Evolutionary conservation across 2,329 filamentous ascomycete species (phyloP).

Genomic region (Myotisia sp.): DNA sequence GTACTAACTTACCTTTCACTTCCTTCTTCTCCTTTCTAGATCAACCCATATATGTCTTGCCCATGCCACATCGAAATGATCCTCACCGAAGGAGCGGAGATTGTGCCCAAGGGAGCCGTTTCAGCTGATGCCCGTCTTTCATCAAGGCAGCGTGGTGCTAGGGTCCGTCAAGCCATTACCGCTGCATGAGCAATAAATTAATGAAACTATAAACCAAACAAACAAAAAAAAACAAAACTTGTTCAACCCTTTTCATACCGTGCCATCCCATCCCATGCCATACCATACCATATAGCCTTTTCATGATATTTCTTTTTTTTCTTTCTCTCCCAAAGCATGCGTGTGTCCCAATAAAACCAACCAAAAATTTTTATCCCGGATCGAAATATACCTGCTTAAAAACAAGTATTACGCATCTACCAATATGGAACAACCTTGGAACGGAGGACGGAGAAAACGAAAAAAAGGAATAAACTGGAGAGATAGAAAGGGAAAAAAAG

Average conservation of each 20-base stretch:
- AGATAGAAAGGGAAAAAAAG: no score
- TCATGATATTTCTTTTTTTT: neutral
- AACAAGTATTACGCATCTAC: no score
- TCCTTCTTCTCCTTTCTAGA: no score
- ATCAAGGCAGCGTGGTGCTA: slow-evolving; percentile 78
- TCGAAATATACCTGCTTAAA: no score
- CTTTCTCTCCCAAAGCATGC: no score
- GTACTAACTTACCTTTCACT: slow-evolving; percentile 2
- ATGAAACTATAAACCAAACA: neutral
- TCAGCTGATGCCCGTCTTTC: slow-evolving; percentile 59
- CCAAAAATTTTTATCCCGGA: no score
- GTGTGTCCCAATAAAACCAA: no score
- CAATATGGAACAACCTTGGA: no score
- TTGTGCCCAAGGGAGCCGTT: slow-evolving; percentile 74
- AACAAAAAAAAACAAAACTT: neutral
- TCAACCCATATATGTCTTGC: slow-evolving; percentile 99
- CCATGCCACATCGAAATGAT: slow-evolving; percentile 99
- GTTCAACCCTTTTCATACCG: neutral
- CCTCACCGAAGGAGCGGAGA: slow-evolving; percentile 93
- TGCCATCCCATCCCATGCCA: no score
- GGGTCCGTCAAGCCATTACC: slow-evolving; percentile 48
- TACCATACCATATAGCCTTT: neutral
- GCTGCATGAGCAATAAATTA: slow-evolving; percentile 30
- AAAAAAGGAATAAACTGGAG: no score
- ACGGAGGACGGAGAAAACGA: no score